Base-by-base conservation (phyloP, 768 basidiomycete genomes). In the Lactifluus subvellereus region DNA sequence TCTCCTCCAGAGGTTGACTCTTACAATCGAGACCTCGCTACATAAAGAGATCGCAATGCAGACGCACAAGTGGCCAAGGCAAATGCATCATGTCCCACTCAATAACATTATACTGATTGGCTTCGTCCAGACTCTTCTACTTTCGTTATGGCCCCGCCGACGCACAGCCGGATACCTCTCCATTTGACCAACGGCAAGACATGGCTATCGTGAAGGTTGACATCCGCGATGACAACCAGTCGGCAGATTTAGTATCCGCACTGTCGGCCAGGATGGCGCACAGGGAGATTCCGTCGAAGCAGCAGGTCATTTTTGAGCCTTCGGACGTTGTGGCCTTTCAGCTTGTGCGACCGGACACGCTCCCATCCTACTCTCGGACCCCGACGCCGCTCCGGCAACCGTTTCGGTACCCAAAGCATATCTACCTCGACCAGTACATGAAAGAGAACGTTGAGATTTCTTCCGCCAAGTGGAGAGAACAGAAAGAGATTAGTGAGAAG, bases 371-470 rank as follows among this genome's bases (percentile, higher is more conserved):
- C 49, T 57, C 61, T 10, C 60, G 63, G 37, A 55, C 67, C 30
- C 64, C 70, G 6, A 43, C 66, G 2, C 22, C 32, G 13, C 70
- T 68, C 1, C 66, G 67, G 4, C 69, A 64, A 30, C 51, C 54
- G 4, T 86, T 91, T 66, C 72, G 71, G 14, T 93, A 81, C 67
- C 89, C 90, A 2, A 82, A 80, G 66, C 75, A 77, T 20, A 76
- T 93, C 52, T 90, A 83, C 70, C 75, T 92, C 51, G 91, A 93
- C 69, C 82, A 84, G 55, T 93, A 90, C 67, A 66, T 91, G 65
- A 77, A 77, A 54, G 78, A 79, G 54, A 89, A 88, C 47, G 67
- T 82, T 4, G 77, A 78, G 8, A 67, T 79, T 32, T 76, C 79
- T 13, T 71, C 72, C 14, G 68, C 70, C 51, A 78, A 77, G 67